Evolutionary conservation across 1,284 basidiomycete genomes (phyloP).

Genomic region (Trichosporon sp.): DNA sequence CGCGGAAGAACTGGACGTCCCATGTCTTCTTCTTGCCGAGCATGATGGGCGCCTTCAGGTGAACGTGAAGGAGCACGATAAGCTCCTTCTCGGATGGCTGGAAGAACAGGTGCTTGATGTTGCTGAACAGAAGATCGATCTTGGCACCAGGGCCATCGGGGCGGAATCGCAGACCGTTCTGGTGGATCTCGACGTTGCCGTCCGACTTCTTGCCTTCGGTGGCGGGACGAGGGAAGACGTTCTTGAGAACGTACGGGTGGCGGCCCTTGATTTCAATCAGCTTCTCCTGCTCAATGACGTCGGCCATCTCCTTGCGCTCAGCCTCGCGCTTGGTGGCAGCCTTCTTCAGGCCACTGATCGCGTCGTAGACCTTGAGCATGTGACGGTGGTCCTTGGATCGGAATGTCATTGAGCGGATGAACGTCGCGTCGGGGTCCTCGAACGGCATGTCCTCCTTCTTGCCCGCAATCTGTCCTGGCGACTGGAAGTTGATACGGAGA

Average conservation of each 20-base stretch:
- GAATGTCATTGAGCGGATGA: constrained; percentile 93
- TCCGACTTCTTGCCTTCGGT: constrained; percentile 61
- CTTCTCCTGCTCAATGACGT: constrained; percentile 93
- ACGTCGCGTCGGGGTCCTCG: constrained; percentile 95
- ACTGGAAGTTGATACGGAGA: constrained; percentile 97
- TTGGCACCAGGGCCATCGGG: constrained; percentile 75
- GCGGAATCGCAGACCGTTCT: constrained; percentile 93
- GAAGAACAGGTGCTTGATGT: constrained; percentile 99
- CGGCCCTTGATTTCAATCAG: constrained; percentile 80
- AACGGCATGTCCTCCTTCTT: constrained; percentile 99
- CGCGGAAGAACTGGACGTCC: constrained; percentile 98
- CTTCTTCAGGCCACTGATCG: constrained; percentile 95
- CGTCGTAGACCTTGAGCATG: constrained; percentile 83
- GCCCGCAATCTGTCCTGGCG: constrained; percentile 93
- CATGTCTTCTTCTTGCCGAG: constrained; percentile 97
- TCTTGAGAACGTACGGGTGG: constrained; percentile 78
- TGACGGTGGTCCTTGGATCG: constrained; percentile 86
- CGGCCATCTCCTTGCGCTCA: constrained; percentile 96
- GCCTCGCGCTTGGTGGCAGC: constrained; percentile 95
- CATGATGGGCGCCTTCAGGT: constrained; percentile 95
- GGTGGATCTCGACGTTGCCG: constrained; percentile 96
- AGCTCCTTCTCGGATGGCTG: constrained; percentile 98
- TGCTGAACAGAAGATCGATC: constrained; percentile 92
- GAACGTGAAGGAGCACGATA: constrained; percentile 90
- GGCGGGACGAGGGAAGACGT: constrained; percentile 91